Evolutionary conservation across 2,329 filamentous ascomycete species (phyloP), one percentile per base, ranked within the genome.

Genomic region (Nothopassalora personata): DNA sequence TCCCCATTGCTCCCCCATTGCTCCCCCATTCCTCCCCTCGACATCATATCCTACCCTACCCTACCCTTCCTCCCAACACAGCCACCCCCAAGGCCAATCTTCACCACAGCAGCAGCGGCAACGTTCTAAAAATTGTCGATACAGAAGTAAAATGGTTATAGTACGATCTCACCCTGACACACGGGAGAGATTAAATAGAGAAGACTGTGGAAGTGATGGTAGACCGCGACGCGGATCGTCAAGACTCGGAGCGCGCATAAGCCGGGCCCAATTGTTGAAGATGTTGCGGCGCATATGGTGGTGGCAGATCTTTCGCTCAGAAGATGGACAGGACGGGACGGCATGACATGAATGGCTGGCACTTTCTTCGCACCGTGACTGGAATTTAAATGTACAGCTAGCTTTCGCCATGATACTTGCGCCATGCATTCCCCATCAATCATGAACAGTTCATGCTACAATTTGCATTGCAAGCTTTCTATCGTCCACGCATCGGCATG

Each of bases 401-500:
- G 28, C 45, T 36, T 36, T 34, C 39, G 39, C 53, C 27, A 46
- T 34, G n/a, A 31, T 13, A 36, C 34, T 36, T 36, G 1, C 53
- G 53, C 53, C 48, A 55, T 55, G 53, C 53, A 55, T 55, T 48
- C 18, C 50, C 10, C 27, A 34, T 55, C 28, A 48, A 48, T 55
- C 28, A 48, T 51, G 27, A 49, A 27, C 39, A 7, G 4, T 43
- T 43, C 9, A 43, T 30, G 43, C 15, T 19, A 48, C 36, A 19
- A 27, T 10, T 23, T 19, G 66, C 64, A 60, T 54, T 58, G 64
- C 63, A 61, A 65, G 62, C 60, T 13, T 15, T 62, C 61, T 55
- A 62, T 59, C 60, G 45, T 51, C 60, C 60, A 47, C 63, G 60
- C 56, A 62, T 64, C 31, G 94, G 93, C 91, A 97, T 94, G 36